These are phyloP conservation scores for Cytospora paraplurivora DNA, from an alignment of 2,329 filamentous ascomycete genomes.

Conservation along the genomic window DNA sequence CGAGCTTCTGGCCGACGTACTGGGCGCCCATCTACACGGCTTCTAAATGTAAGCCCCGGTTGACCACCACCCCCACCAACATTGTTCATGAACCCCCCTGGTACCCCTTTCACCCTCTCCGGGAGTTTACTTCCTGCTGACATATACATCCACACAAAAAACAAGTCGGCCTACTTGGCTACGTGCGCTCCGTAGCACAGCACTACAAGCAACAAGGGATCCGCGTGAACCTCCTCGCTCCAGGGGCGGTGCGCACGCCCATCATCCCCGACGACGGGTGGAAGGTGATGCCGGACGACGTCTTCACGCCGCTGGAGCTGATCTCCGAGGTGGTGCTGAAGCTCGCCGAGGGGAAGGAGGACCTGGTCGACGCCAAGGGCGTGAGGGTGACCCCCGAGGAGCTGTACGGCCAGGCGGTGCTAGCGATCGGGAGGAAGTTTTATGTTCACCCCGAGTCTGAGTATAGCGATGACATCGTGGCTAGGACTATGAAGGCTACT, in stretches of 20 bases:
- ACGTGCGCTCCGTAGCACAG: slow-evolving; percentile 18
- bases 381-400: slow-evolving; percentile 1
- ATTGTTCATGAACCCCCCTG: too few species aligned
- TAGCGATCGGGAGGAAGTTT: slow-evolving; percentile 21
- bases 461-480: slow-evolving; percentile 18
- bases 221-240: slow-evolving; percentile 23
- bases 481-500: slow-evolving; percentile 2
- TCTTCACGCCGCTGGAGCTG: slow-evolving; percentile 17
- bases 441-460: slow-evolving; percentile 11
- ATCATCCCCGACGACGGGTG: slow-evolving; percentile 7
- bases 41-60: slow-evolving; percentile 21
- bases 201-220: slow-evolving; percentile 19
- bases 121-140: too few species aligned
- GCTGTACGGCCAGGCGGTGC: slow-evolving; percentile 18
- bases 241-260: slow-evolving; percentile 21
- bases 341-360: slow-evolving; percentile 13
- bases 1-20: slow-evolving; percentile 26
- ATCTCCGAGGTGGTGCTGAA: slow-evolving; percentile 17
- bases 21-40: slow-evolving; percentile 27
- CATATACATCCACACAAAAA: not conserved
- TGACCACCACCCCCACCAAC: not conserved
- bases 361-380: slow-evolving; percentile 19
- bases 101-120: too few species aligned
- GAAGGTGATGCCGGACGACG: slow-evolving; percentile 14
- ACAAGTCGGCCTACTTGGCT: slow-evolving; percentile 19